phyloP scores from a whole-genome alignment of 73 alveolate species.

The Stentor roeselii region DNA sequence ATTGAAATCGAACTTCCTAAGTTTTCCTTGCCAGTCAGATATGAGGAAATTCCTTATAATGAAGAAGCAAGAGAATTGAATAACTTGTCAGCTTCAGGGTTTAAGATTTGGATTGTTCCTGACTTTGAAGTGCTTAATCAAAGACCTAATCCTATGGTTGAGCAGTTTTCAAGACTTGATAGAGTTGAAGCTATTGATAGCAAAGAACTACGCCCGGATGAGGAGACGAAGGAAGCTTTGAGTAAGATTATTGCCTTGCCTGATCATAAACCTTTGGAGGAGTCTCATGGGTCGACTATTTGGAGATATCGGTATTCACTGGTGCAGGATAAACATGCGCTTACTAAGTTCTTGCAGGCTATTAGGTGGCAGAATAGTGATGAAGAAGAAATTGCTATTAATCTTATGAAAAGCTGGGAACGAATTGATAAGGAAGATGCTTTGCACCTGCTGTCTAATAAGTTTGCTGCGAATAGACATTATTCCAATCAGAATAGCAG shows the following conservation, averaged over 20 bases:
- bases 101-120: conserved; percentile 28
- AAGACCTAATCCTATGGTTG: conserved; percentile 76
- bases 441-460: conserved; percentile 79
- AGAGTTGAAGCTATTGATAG: conserved; percentile 76
- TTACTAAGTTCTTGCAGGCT: conserved; percentile 84
- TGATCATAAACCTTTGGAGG: conserved; percentile 70
- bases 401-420: conserved; percentile 84
- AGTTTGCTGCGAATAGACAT: conserved; percentile 55
- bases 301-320: conserved; percentile 90
- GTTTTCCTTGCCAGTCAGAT: conserved; percentile 30
- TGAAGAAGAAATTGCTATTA: conserved; percentile 85
- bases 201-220: conserved; percentile 67
- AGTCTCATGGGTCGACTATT: conserved; percentile 57
- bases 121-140: conserved; percentile 51
- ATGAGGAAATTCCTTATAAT: conserved; percentile 26
- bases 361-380: conserved; percentile 91
- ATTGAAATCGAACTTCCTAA: conserved; percentile 35
- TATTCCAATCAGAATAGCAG: conserved; percentile 22
- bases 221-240: conserved; percentile 58
- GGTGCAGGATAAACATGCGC: conserved; percentile 80
- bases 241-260: conserved; percentile 72
- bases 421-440: conserved; percentile 90
- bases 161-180: conserved; percentile 75
- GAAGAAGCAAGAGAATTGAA: not conserved
- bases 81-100: not conserved